Base-by-base conservation (phyloP, 2,329 filamentous ascomycete genomes). In the Aspergillus latus region DNA sequence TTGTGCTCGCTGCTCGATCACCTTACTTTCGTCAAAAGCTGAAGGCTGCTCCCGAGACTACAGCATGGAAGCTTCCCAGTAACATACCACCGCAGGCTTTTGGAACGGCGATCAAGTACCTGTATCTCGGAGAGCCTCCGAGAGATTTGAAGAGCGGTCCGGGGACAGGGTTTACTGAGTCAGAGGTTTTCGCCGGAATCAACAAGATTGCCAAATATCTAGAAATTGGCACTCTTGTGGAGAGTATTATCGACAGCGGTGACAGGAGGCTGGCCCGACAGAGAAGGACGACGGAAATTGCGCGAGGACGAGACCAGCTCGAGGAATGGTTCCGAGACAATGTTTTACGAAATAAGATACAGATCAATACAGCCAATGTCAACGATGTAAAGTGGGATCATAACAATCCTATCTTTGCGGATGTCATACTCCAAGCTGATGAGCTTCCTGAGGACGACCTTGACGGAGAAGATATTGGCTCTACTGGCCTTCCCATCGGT, bases 11-110 rank as follows among this genome's bases (percentile, higher is more conserved):
- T 0, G 88, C 92, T 1, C 82, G 94, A 47, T 95, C 92, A 15
- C 90, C 92, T 0, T 97, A 96, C 67, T 97, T 99, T 71, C 80
- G 80, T 49, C 84, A 82, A 52, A 95, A 94, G 69, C 79, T 97
- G 11, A 76, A 82, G 9, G 80, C 83, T 6, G 82, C 86, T 0
- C 90, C 92, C 0, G 88, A 86, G 29, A 88, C 86, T 0, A 77
- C 80, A 2, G 81, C 79, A 26, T 95, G 88, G 88, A 90, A 85
- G 64, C 77, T 96, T 1, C 83, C 89, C 0, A 79, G 77, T 16
- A 83, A 80, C 0, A 85, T 94, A 47, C 89, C 91, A 0, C 81
- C 86, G 0, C 88, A 92, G 66, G 87, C 91, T 1, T 89, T 96
- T 59, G 84, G 85, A 16, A 82, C 92, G 11, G 90, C 90, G 2